Conservation (phyloP, 75 land plant genomes). For the Azolla pinnata region DNA sequence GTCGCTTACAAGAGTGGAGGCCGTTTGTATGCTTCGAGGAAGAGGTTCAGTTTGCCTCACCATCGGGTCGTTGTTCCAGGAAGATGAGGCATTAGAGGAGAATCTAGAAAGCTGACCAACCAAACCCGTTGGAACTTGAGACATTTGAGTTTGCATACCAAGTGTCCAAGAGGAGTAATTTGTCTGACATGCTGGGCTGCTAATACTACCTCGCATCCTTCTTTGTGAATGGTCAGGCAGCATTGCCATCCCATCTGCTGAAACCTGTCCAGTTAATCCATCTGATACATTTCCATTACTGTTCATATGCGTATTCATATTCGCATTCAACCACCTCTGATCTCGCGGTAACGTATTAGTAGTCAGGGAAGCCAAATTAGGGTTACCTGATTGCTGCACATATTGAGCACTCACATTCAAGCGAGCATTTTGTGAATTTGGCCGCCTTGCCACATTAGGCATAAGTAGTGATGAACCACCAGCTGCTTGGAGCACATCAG, state of each 20-base stretch:
- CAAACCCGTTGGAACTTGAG: not conserved
- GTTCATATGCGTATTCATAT: not conserved
- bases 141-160: not conserved
- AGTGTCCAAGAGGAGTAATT: not conserved
- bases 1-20: constrained; percentile 4
- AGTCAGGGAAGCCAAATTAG: not conserved
- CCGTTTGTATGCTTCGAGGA: constrained; percentile 4
- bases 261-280: too few relatives aligned
- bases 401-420: not conserved
- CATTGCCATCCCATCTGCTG: not conserved
- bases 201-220: constrained; percentile 1
- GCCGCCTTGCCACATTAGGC: not conserved
- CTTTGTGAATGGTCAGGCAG: not conserved
- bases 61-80: not conserved
- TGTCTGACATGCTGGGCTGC: not conserved
- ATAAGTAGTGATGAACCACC: not conserved
- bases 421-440: not conserved
- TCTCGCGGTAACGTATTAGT: not conserved
- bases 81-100: not conserved
- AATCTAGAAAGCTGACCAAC: constrained; percentile 5
- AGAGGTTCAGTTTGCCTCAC: not conserved
- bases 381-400: not conserved
- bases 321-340: not conserved
- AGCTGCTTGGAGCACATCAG: not conserved
- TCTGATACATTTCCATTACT: not conserved